Base-by-base conservation (phyloP, 2,329 filamentous ascomycete species). In the Hawksworthiomyces lignivorus region DNA sequence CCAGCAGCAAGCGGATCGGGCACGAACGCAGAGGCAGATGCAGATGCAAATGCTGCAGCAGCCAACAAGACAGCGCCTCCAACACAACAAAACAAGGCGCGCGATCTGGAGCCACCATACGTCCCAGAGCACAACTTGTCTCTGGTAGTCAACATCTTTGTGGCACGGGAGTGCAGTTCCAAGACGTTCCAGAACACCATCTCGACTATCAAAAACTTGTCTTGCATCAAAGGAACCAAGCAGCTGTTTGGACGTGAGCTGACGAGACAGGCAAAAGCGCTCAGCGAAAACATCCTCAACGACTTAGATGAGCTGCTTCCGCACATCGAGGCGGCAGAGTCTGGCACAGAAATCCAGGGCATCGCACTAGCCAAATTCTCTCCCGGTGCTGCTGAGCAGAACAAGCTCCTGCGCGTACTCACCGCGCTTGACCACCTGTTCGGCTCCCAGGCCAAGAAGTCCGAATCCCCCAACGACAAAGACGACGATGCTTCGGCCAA, bases 111-210 rank as follows among this genome's bases (percentile, higher is more conserved):
- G 38, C 86, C 89, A 22, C 92, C 92, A 1, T 73, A 89, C 33
- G 82, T 98, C 41, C 89, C 92, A 5, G 80, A 90, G 22, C 77
- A 88, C 57, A 96, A 97, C 58, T 75, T 98, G 43, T 86, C 85
- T 45, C 71, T 97, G 44, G 88, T 98, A n/a, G 86, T 97, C 53
- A 92, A 92, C 59, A 95, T 98, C 44, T 85, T 98, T 51, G 87
- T 94, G 32, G 90, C 90, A 48, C 84, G 89, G 36, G 92, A 98
- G 62, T 98, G 92, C 65, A 95, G 87, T 57, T 89, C 87, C 49
- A 96, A 95, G 70, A 97, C 92, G 0, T 98, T 98, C 73, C 86
- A 92, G 58, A 94, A 97, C 62, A 97, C 92, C 1, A 76, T 98
- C 41, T 92, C 90, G 14, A 94, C 94, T n/a, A 95, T 98, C 69